Evolutionary conservation across 192 early-diverging fungal genomes (phyloP), one percentile per base, ranked within the genome.

Genomic region (Chytriomyces confervae): DNA sequence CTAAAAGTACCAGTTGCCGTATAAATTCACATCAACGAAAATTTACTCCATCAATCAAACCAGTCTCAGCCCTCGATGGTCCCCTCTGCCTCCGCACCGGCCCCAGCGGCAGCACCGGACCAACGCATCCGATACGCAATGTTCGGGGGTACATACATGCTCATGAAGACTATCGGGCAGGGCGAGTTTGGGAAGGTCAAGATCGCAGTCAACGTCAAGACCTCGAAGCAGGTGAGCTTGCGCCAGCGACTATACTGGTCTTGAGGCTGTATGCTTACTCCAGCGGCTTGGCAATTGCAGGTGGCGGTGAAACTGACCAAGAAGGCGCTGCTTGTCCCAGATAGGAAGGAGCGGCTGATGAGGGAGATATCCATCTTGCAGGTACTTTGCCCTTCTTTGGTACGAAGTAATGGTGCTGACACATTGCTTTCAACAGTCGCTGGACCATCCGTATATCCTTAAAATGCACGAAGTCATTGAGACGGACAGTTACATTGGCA

Each of bases 301-400:
- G 94, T 97, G 23, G 96, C 96, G 18, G 94, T 99, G 69, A 99
- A 99, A 82, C 86, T 99, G 10, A 97, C 98, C 78, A 92, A 95
- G 80, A 95, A 96, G 79, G 94, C 96, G 71, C 90, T 89, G 67
- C 92, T 99, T 79, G 91, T 89, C 48, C 90, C 91, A 20, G 92
- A 89, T 77, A 89, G 95, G 74, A 85, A 94, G 75, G 91, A 91
- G 68, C 98, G 98, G 77, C 92, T 99, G 46, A 93, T 96, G 84
- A 87, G 96, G 53, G 97, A 99, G 85, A 98, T 99, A 75, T 90
- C 92, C 49, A 95, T 97, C 9, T 85, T 99, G 75, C 89, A 94
- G 90, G 95, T 96, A 91, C 79, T 81, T 48, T 50, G 50, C 71
- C 67, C 10, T 18, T 61, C 23, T 18, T 61, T 69, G 16, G 67